Percentiles rank a stretch among this genome's conserved stretches.
These are phyloP conservation scores for Globisporangium middletonii DNA, from an alignment of 352 stramenopile genomes.

Conservation along the genomic window DNA sequence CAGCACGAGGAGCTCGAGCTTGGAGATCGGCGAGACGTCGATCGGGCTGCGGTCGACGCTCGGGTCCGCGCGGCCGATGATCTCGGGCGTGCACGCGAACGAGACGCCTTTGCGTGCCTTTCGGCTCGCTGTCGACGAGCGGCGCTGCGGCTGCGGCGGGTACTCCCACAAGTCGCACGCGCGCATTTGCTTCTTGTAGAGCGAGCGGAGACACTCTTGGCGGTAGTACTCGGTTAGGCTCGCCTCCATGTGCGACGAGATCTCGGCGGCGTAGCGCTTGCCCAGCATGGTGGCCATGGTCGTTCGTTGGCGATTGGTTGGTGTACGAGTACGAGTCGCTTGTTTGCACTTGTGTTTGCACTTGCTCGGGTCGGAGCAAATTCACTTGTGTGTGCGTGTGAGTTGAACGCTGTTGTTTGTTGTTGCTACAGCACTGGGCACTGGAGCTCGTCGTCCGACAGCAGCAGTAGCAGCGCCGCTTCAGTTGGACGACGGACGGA, in stretches of 20 bases:
- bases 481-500: too few relatives aligned
- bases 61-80: slow-evolving; percentile 69
- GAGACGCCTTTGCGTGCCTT: slow-evolving; percentile 66
- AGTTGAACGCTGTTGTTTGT: slow-evolving; percentile 1
- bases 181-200: slow-evolving; percentile 61
- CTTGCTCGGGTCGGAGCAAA: slow-evolving; percentile 17
- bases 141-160: slow-evolving; percentile 19
- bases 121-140: slow-evolving; percentile 11
- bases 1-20: slow-evolving; percentile 68
- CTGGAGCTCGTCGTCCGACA: not conserved
- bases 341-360: slow-evolving; percentile 12
- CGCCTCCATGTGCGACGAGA: slow-evolving; percentile 41
- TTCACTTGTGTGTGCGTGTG: slow-evolving; percentile 21
- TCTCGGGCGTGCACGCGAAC: slow-evolving; percentile 47
- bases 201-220: slow-evolving; percentile 66
- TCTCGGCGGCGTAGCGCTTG: slow-evolving; percentile 67
- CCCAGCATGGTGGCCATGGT: slow-evolving; percentile 33
- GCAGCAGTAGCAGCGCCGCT: too few relatives aligned
- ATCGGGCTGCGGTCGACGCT: slow-evolving; percentile 70
- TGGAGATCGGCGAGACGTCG: slow-evolving; percentile 66
- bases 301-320: slow-evolving; percentile 15
- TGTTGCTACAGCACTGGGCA: not conserved
- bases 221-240: slow-evolving; percentile 81
- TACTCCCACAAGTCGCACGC: slow-evolving; percentile 31
- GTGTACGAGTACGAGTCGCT: not conserved